phyloP scores from a whole-genome alignment of 1,284 basidiomycete genomes.

The Pseudozyma thailandica region DNA sequence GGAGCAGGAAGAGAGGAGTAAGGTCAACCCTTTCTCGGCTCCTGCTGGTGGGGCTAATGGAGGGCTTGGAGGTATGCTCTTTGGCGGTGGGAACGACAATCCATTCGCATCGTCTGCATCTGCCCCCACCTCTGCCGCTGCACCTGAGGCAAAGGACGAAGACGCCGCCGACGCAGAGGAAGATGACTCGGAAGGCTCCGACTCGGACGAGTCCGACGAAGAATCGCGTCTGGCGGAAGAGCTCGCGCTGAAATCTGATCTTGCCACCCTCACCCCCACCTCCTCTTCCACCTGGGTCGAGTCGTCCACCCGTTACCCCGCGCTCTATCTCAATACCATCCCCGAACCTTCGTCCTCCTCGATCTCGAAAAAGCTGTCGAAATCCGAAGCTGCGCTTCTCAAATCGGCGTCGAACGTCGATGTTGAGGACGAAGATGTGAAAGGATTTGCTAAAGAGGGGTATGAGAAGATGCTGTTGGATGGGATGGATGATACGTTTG shows the following conservation, averaged over 20 bases:
- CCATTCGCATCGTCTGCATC: slow-evolving; percentile 40
- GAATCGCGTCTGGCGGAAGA: slow-evolving; percentile 61
- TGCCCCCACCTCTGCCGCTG: neutral
- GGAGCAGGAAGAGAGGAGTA: slow-evolving; percentile 47
- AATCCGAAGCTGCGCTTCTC: slow-evolving; percentile 34
- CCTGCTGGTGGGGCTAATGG: slow-evolving; percentile 17
- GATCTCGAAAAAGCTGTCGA: slow-evolving; percentile 36
- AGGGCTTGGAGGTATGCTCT: slow-evolving; percentile 43
- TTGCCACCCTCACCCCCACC: slow-evolving; percentile 25
- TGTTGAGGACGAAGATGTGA: slow-evolving; percentile 40
- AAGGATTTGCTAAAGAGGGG: slow-evolving; percentile 53
- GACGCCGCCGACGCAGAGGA: slow-evolving; percentile 3
- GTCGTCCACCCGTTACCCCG: slow-evolving; percentile 44
- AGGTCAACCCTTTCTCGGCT: slow-evolving; percentile 52
- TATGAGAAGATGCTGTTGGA: slow-evolving; percentile 63
- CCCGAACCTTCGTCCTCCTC: slow-evolving; percentile 59
- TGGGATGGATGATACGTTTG: slow-evolving; percentile 63
- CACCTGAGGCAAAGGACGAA: neutral
- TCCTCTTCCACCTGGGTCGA: slow-evolving; percentile 51
- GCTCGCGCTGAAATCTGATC: slow-evolving; percentile 61
- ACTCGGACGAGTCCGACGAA: slow-evolving; percentile 51
- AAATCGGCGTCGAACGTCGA: slow-evolving; percentile 22
- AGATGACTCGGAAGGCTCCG: slow-evolving; percentile 28
- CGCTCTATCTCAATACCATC: slow-evolving; percentile 62
- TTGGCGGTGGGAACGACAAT: slow-evolving; percentile 48